phyloP scores from a whole-genome alignment of 1,284 basidiomycete genomes.

The Naganishia albida region DNA sequence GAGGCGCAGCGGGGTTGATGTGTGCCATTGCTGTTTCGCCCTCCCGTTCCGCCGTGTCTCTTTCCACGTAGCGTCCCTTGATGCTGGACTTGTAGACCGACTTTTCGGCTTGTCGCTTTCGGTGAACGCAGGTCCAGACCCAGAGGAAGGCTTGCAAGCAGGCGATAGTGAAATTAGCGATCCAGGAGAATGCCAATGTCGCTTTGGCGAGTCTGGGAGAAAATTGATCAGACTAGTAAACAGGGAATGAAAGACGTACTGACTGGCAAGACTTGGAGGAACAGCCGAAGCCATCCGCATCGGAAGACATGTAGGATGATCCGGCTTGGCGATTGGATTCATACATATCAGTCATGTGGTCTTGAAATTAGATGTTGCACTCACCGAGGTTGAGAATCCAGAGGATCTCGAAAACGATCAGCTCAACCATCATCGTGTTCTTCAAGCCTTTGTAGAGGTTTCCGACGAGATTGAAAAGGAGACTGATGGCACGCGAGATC shows the following conservation, averaged over 20 bases:
- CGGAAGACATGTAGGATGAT: constrained; percentile 9
- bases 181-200: constrained; percentile 16
- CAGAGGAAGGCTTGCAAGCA: constrained; percentile 2
- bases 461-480: constrained; percentile 9
- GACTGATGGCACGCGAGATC: not conserved
- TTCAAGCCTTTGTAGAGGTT: constrained; percentile 12
- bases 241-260: not conserved
- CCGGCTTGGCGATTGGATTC: not conserved
- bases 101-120: constrained; percentile 2
- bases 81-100: constrained; percentile 14
- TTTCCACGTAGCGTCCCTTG: constrained; percentile 10
- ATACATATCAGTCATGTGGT: too few relatives aligned
- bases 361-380: not conserved
- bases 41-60: not conserved
- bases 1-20: not conserved
- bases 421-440: constrained; percentile 18
- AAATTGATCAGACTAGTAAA: too few relatives aligned
- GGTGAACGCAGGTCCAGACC: constrained; percentile 4
- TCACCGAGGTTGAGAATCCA: constrained; percentile 17
- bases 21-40: not conserved
- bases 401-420: constrained; percentile 1
- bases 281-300: constrained; percentile 13
- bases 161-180: constrained; percentile 2
- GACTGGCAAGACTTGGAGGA: constrained; percentile 12
- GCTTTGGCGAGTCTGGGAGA: constrained; percentile 10